phyloP scores from a whole-genome alignment of 2,329 filamentous ascomycete genomes.

The Verticillium albo-atrum region DNA sequence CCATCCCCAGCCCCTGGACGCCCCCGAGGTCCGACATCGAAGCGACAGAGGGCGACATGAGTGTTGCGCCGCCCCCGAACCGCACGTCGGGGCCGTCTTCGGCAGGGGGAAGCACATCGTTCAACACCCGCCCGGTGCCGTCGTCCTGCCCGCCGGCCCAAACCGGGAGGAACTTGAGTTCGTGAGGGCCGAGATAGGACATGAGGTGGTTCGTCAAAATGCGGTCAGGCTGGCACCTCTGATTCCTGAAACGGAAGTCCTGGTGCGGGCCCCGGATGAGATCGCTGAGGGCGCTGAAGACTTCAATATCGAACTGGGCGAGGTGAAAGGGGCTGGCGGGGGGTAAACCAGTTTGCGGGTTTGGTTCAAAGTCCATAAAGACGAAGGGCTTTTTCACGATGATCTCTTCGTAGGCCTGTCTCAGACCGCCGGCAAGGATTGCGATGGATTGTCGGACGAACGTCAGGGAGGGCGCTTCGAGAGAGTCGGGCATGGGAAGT shows the following conservation, averaged over 20 bases:
- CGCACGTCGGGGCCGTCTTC: constrained; percentile 35
- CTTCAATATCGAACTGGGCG: constrained; percentile 2
- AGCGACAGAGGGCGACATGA: not conserved
- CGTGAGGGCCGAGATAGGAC: constrained; percentile 48
- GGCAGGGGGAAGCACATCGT: constrained; percentile 32
- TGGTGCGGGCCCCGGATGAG: constrained; percentile 6
- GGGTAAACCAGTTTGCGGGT: not conserved
- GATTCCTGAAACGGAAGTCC: constrained; percentile 20
- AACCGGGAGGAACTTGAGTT: constrained; percentile 59
- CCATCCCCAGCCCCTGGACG: constrained; percentile 25
- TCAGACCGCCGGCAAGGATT: not conserved
- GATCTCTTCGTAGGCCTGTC: not conserved
- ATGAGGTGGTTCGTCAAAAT: constrained; percentile 39
- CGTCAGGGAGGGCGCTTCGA: not conserved
- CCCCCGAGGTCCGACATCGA: constrained; percentile 27
- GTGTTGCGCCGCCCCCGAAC: constrained; percentile 20
- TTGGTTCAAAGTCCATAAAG: not conserved
- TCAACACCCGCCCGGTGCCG: constrained; percentile 45
- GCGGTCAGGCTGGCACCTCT: constrained; percentile 25
- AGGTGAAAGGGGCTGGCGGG: not conserved
- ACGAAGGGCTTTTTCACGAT: not conserved
- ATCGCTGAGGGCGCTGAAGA: constrained; percentile 1
- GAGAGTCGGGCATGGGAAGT: not conserved
- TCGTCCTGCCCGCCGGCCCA: constrained; percentile 58
- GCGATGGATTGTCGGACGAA: not conserved